Percentiles rank a stretch among this genome's conserved stretches.
These are phyloP conservation scores for Saccharum spontaneum DNA, from an alignment of 176 grass and related monocot genomes.

Conservation along the genomic window DNA sequence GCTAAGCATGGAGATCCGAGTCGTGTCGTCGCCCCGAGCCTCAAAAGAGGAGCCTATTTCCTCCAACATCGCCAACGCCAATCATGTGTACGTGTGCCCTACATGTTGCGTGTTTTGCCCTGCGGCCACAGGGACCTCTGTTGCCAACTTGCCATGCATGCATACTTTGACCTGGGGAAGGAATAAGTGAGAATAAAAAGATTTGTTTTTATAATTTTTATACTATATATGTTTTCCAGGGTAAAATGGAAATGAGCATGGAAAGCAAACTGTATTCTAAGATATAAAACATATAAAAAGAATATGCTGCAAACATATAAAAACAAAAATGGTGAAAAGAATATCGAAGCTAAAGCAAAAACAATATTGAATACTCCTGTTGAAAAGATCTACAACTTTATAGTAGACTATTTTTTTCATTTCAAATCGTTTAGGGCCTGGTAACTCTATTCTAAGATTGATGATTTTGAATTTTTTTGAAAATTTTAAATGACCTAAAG, in stretches of 20 bases:
- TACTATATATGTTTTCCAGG: neutral
- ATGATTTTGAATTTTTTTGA: too few species aligned
- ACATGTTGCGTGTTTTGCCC: neutral
- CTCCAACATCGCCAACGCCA: neutral
- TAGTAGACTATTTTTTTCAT: too few species aligned
- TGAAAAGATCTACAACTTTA: too few species aligned
- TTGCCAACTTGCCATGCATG: neutral
- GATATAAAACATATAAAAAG: too few species aligned
- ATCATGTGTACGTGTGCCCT: neutral
- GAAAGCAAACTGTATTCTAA: too few species aligned
- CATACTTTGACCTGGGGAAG: neutral
- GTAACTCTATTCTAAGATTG: too few species aligned
- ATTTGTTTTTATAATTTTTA: neutral
- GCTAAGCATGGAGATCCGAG: conserved; percentile 22
- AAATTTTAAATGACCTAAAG: too few species aligned
- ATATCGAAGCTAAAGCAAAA: too few species aligned
- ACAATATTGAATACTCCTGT: too few species aligned
- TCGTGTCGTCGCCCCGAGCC: neutral
- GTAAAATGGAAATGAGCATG: neutral
- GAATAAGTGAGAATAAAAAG: neutral
- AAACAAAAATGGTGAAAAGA: too few species aligned
- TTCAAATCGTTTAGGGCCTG: too few species aligned
- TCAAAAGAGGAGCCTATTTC: neutral
- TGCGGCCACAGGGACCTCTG: neutral
- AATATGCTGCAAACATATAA: too few species aligned